Conservation (phyloP, 208 protist species). For the Wallacemonas sp. region DNA sequence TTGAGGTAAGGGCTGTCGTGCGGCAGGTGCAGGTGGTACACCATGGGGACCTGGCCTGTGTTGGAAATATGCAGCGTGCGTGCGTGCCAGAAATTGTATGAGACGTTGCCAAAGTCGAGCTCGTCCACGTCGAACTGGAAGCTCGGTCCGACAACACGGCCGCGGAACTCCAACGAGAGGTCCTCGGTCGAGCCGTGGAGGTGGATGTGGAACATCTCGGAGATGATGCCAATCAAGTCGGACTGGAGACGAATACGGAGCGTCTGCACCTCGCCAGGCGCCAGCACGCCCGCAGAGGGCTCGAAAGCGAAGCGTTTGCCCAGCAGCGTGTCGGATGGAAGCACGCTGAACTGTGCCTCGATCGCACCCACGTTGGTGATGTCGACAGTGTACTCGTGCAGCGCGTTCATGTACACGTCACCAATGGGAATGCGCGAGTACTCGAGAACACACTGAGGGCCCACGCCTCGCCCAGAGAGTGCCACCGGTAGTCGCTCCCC, state of each 20-base stretch:
- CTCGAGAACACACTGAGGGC: slow-evolving; percentile 90
- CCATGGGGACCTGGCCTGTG: slow-evolving; percentile 94
- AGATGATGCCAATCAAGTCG: slow-evolving; percentile 88
- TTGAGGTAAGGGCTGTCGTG: slow-evolving; percentile 43
- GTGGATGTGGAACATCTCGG: slow-evolving; percentile 88
- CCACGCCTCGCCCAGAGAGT: slow-evolving; percentile 80
- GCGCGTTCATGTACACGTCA: slow-evolving; percentile 93
- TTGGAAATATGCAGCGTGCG: slow-evolving; percentile 85
- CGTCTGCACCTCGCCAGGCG: slow-evolving; percentile 54
- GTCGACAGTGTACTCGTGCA: slow-evolving; percentile 90
- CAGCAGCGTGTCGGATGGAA: slow-evolving; percentile 57
- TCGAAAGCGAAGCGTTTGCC: slow-evolving; percentile 84
- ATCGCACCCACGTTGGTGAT: slow-evolving; percentile 93
- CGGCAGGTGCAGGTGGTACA: slow-evolving; percentile 81
- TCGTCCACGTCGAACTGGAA: slow-evolving; percentile 92
- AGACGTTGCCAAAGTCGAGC: slow-evolving; percentile 94
- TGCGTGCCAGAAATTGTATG: slow-evolving; percentile 89
- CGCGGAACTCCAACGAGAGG: slow-evolving; percentile 82
- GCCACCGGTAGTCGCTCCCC: slow-evolving; percentile 72
- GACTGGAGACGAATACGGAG: slow-evolving; percentile 83
- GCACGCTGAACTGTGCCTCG: slow-evolving; percentile 84
- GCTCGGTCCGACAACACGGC: slow-evolving; percentile 91
- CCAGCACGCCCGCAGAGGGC: slow-evolving; percentile 72
- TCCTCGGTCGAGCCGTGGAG: slow-evolving; percentile 80
- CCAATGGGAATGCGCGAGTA: slow-evolving; percentile 91